Evolutionary conservation across 2,329 filamentous ascomycete genomes (phyloP).

Genomic region (Fusarium goolgardi): DNA sequence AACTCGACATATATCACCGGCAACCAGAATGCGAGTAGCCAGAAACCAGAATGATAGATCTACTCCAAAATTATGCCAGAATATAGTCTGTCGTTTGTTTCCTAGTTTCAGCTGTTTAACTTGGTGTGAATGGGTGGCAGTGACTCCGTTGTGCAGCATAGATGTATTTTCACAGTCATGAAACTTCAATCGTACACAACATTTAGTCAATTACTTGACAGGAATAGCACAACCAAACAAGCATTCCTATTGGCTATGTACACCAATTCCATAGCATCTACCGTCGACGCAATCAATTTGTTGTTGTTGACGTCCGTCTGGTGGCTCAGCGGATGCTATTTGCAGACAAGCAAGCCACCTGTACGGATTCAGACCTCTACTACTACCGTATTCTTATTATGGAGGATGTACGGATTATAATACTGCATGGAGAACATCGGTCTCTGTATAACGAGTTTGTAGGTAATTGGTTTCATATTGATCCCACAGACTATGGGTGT

Average conservation of each 20-base stretch:
- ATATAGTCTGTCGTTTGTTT: no score
- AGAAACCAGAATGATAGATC: background rate
- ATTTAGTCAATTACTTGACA: background rate
- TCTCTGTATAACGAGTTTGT: conserved; percentile 8
- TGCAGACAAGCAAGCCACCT: conserved; percentile 19
- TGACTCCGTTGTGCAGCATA: background rate
- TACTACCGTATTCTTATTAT: background rate
- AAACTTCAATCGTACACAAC: background rate
- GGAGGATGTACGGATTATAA: background rate
- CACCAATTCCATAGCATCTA: background rate
- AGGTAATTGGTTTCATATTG: conserved; percentile 25
- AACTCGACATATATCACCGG: background rate
- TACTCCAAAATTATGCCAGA: background rate
- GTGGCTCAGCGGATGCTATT: conserved; percentile 41
- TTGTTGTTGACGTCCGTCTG: conserved; percentile 36
- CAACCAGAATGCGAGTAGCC: background rate
- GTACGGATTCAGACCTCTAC: background rate
- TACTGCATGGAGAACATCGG: background rate
- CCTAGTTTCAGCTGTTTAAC: no score
- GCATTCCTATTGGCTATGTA: background rate
- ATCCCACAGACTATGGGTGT: conserved; percentile 2
- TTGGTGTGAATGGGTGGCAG: no score
- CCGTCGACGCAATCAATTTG: conserved; percentile 28
- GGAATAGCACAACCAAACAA: background rate
- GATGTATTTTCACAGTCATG: background rate